These are phyloP conservation scores for Colletotrichum aenigma DNA, from an alignment of 2,329 filamentous ascomycete genomes.

Conservation along the genomic window DNA sequence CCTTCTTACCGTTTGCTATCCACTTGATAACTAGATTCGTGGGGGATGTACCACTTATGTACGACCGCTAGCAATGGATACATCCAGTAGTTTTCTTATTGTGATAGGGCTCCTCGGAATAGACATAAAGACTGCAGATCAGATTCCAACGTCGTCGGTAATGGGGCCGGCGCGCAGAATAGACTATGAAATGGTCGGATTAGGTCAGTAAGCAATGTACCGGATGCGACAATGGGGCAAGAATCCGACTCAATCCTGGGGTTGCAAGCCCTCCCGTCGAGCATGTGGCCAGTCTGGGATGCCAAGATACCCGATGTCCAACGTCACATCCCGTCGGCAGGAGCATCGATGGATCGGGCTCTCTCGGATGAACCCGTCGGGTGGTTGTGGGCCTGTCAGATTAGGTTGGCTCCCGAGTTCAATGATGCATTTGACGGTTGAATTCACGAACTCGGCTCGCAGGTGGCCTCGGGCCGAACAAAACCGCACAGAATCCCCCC, in stretches of 20 bases:
- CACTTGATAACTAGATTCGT: neutral
- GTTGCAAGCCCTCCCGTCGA: neutral
- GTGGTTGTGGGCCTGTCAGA: neutral
- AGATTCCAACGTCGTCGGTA: neutral
- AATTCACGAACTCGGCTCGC: neutral
- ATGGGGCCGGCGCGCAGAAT: neutral
- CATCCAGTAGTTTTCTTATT: neutral
- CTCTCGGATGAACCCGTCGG: neutral
- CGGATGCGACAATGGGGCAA: neutral
- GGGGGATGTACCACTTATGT: neutral
- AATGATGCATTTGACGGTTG: neutral
- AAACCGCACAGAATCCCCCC: accelerated
- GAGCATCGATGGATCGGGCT: neutral
- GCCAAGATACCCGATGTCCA: neutral
- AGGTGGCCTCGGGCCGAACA: neutral
- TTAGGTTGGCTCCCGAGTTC: neutral
- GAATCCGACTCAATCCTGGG: neutral
- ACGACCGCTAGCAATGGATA: neutral
- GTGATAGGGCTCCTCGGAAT: neutral
- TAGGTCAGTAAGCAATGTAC: neutral
- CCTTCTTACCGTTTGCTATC: neutral
- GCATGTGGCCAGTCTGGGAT: neutral
- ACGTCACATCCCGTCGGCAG: neutral
- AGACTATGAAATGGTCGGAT: neutral
- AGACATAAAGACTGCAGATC: neutral